Base-by-base conservation (phyloP, 179 eudicot genomes). In the Sideroxylon spinosum region DNA sequence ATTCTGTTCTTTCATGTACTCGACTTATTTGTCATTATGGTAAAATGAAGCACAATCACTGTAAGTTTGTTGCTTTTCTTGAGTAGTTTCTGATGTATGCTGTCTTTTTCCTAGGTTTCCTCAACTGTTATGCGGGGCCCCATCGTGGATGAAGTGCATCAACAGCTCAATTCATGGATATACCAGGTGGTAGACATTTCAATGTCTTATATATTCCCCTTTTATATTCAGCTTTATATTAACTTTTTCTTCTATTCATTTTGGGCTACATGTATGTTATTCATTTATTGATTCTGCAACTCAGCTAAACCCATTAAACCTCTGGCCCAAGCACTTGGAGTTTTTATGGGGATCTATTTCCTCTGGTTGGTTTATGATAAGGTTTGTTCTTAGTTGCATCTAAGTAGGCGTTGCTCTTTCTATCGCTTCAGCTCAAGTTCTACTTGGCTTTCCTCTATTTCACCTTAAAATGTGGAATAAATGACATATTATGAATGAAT, bases 131-230 rank as follows among this genome's bases (percentile, higher is more conserved):
- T 88, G 80, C 85, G 78, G 60, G 98, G 98, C 74, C 90, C 96
- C 20, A 50, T 94, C 71, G 28, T 92, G 76, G 98, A 94, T 78
- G 98, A 94, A 84, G 93, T 92, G 63, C 98, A 94, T 85, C 93
- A 94, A 78, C 88, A 89, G 67, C 76, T 85, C 63, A 92, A 86
- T 82, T 78, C 96, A 59, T 92, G 97, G 96, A 85, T 94, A 83
- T 82, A 91, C 87, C 97, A 94, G 97, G 98, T 94, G 56, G 74
- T 76, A 50, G 26, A 74, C 66, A 63, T 63, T 57, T 73, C 61
- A 77, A 68, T 65, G 67, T 63, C 13, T 12, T 75, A 48, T 22
- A 16, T 32, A 13, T 11, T 75, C 56, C 13, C 13, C 9, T 19
- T 60, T 22, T 16, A 52, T 75, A 37, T 1, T 26, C 44, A 28